phyloP scores from a whole-genome alignment of 2,329 filamentous ascomycete species.

The Calonectria naviculata region DNA sequence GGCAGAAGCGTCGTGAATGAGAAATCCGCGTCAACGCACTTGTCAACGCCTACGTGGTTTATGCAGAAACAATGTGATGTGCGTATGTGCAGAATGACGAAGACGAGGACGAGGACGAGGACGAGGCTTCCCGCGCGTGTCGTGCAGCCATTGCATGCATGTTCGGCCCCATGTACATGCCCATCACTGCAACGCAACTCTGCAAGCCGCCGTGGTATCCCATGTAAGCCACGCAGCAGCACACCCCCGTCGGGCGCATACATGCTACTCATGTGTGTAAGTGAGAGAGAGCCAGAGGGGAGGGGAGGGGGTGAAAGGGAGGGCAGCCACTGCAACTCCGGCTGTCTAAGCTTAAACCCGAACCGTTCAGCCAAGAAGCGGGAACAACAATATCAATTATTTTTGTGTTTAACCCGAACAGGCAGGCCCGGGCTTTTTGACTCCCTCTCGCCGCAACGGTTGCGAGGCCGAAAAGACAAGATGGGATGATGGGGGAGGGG shows the following conservation, averaged over 20 bases:
- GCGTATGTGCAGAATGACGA: not conserved
- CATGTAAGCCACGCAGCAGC: not conserved
- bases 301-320: not conserved
- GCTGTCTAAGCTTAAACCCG: not conserved
- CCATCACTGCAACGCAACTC: not conserved
- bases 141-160: constrained; percentile 9
- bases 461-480: too few relatives aligned
- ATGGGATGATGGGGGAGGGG: too few relatives aligned
- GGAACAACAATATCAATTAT: not conserved
- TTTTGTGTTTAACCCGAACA: not conserved
- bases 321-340: not conserved
- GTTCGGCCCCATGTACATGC: not conserved
- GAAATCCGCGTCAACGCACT: not conserved
- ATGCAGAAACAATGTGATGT: not conserved
- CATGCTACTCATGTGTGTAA: too few relatives aligned
- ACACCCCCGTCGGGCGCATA: not conserved
- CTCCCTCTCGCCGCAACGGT: too few relatives aligned
- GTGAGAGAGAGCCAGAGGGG: too few relatives aligned
- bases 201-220: not conserved
- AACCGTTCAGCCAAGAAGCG: not conserved
- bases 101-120: not conserved
- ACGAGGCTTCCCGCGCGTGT: not conserved
- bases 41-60: not conserved
- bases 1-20: not conserved
- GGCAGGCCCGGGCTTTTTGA: not conserved